A percentile compares a stretch with the other conserved stretches of the same genome.
Evolutionary conservation across 805 yeast genomes (phyloP).

Genomic region (Wickerhamomyces sydowiorum): DNA sequence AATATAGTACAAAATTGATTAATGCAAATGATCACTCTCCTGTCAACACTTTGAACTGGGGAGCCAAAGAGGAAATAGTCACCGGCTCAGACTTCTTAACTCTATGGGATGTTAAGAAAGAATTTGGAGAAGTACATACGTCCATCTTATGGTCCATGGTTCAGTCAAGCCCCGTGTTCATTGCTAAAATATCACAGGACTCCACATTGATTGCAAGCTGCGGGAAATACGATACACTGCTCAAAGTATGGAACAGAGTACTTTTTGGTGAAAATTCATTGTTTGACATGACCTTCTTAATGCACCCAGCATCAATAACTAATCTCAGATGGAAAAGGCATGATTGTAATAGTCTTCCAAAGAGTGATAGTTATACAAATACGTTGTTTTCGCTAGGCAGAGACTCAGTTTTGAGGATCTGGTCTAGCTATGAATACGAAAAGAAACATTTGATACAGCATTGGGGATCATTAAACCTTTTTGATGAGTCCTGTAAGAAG

Average conservation of each 20-base stretch:
- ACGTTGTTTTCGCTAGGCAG: constrained; percentile 60
- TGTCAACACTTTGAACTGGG: constrained; percentile 50
- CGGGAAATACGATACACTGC: constrained; percentile 56
- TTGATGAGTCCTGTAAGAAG: constrained; percentile 1
- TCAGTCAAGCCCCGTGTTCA: constrained; percentile 58
- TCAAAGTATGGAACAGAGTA: constrained; percentile 75
- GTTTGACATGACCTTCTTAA: constrained; percentile 64
- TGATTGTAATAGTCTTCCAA: constrained; percentile 18
- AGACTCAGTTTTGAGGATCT: constrained; percentile 56
- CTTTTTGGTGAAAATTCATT: constrained; percentile 58
- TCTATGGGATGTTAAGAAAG: constrained; percentile 45
- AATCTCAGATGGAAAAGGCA: constrained; percentile 51
- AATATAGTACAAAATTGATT: constrained; percentile 24
- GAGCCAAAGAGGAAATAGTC: constrained; percentile 46
- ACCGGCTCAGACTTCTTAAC: constrained; percentile 53
- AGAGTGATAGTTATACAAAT: constrained; percentile 35
- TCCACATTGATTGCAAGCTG: constrained; percentile 61
- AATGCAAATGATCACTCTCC: constrained; percentile 25
- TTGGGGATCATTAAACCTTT: constrained; percentile 45
- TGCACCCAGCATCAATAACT: constrained; percentile 57
- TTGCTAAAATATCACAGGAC: constrained; percentile 58
- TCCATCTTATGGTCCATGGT: constrained; percentile 31
- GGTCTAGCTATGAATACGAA: constrained; percentile 61
- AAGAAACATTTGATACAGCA: constrained; percentile 50
- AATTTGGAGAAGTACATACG: constrained; percentile 35